Conservation (phyloP, 2,329 filamentous ascomycete genomes). For the Neonectria magnoliae region DNA sequence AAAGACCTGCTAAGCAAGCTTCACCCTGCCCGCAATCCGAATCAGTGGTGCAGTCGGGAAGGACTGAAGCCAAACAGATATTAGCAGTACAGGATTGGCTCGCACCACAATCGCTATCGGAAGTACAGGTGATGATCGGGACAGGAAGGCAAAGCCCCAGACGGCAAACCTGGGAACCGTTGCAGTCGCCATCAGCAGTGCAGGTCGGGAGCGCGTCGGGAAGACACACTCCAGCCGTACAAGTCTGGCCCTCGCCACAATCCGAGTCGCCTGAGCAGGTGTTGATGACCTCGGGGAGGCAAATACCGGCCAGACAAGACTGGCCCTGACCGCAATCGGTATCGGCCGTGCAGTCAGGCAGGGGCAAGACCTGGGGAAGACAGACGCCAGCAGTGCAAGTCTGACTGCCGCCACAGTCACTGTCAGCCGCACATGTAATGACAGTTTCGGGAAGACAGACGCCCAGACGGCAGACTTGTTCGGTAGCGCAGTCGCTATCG, state of each 20-base stretch:
- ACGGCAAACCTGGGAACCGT: neutral
- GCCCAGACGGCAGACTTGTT: neutral
- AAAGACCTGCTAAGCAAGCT: slow-evolving; percentile 5
- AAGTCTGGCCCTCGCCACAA: slow-evolving; percentile 4
- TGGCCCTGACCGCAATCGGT: neutral
- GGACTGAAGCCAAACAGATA: slow-evolving; percentile 1
- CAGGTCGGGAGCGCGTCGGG: neutral
- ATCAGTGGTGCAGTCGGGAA: neutral
- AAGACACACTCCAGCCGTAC: slow-evolving; percentile 7
- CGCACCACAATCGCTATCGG: neutral
- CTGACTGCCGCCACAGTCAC: slow-evolving; percentile 1
- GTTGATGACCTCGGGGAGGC: neutral
- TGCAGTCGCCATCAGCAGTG: neutral
- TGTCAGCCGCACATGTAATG: neutral
- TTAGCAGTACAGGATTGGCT: neutral
- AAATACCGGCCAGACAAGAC: neutral
- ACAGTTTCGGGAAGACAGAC: neutral
- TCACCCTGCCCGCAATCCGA: neutral
- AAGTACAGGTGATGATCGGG: neutral
- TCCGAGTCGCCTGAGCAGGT: slow-evolving; percentile 1
- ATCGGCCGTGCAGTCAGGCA: neutral
- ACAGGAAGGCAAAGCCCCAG: slow-evolving; percentile 8
- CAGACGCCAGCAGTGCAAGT: slow-evolving; percentile 4
- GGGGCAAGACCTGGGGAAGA: neutral
- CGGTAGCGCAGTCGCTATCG: neutral